Evolutionary conservation across 2,329 filamentous ascomycete species (phyloP), one percentile per base, ranked within the genome.

Genomic region (Decorospora gaudefroyi): DNA sequence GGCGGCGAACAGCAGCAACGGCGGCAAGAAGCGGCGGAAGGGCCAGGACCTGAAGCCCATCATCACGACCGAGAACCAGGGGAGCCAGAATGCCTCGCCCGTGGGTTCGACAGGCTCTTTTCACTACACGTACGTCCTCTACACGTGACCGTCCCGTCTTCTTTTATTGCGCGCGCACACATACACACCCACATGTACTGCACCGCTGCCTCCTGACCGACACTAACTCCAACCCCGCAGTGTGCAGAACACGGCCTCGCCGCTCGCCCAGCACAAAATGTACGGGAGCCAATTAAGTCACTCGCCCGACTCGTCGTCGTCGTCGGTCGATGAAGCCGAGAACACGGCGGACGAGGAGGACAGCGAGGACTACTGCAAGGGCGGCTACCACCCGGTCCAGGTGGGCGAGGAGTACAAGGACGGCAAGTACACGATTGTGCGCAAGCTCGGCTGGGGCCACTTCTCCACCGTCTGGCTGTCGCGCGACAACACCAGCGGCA

Each of bases 291-390:
- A 76, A 76, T 79, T 83, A 74, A 85, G 75, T 78, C 80, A 85
- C 61, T 92, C 90, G 51, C 87, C 88, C 47, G 86, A 86, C 38
- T 87, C 88, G 39, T 82, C 84, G 42, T 88, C 85, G 49, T 88
- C 88, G 32, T 85, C 83, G 60, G 90, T 92, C 73, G 91, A 96
- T 70, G 75, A 74, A 50, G 83, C 87, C 72, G 91, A 96, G 65
- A 91, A 93, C 69, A 95, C 92, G 26, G 92, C 91, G 67, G 93
- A 97, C 70, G 93, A 99, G 75, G 93, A 99, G 75, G 93, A 99
- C 73, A 96, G 90, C 33, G 92, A 97, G 74, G 93, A 99, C 73
- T 99, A 99, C 77, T 96, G 92, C 82, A 97, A 97, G 75, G 93
- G 93, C 65, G 93, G 93, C 49, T 99, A 97, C 73, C 93, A 99